phyloP scores from a whole-genome alignment of 495 filamentous ascomycete species.

The Apodospora peruviana region DNA sequence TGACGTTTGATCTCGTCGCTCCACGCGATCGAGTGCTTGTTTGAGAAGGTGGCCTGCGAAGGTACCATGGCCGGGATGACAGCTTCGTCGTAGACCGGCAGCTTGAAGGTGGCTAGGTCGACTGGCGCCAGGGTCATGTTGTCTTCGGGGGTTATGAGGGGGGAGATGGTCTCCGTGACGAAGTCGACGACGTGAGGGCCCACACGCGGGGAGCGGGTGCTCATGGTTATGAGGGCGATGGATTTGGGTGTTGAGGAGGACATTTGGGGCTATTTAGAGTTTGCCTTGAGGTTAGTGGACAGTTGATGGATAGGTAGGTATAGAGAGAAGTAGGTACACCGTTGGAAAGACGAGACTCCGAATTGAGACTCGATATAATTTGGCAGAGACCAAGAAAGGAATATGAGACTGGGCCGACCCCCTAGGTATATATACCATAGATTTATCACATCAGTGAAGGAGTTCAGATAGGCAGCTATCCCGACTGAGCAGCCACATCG shows the following conservation, averaged over 20 bases:
- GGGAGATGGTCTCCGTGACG: conserved; percentile 25
- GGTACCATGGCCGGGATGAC: conserved; percentile 44
- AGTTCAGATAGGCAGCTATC: too few relatives aligned
- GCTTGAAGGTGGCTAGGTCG: conserved; percentile 46
- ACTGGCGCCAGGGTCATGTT: conserved; percentile 29
- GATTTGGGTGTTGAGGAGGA: conserved; percentile 10
- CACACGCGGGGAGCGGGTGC: conserved; percentile 29
- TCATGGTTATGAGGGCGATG: conserved; percentile 37
- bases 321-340: too few relatives aligned
- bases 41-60: conserved; percentile 34
- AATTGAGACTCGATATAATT: too few relatives aligned
- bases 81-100: conserved; percentile 53
- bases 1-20: conserved; percentile 39
- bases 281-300: neutral
- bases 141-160: conserved; percentile 9
- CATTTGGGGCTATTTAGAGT: neutral
- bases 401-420: too few relatives aligned
- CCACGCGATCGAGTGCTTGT: conserved; percentile 47
- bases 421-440: too few relatives aligned
- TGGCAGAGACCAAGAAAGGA: too few relatives aligned
- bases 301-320: neutral
- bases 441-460: too few relatives aligned
- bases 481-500: too few relatives aligned
- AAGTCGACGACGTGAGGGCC: conserved; percentile 29
- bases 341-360: too few relatives aligned